A percentile compares a stretch with the other conserved stretches of the same genome.
Evolutionary conservation across 768 basidiomycete genomes (phyloP).

Genomic region (Antrodiella citrinella): DNA sequence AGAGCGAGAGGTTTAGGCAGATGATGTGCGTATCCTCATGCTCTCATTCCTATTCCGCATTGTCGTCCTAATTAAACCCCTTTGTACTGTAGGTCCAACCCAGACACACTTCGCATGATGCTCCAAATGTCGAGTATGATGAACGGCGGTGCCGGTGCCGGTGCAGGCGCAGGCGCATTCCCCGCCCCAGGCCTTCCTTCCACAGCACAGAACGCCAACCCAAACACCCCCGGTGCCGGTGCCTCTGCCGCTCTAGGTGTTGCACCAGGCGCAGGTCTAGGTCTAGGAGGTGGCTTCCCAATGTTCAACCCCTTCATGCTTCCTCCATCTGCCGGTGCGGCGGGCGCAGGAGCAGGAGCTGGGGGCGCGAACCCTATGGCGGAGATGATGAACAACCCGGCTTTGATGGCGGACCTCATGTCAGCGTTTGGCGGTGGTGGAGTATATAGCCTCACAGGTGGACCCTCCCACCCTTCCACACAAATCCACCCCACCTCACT

Average conservation of each 20-base stretch:
- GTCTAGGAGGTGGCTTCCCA: neutral
- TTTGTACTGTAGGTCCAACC: slow-evolving; percentile 49
- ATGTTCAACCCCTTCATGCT: slow-evolving; percentile 10
- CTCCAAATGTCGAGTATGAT: slow-evolving; percentile 62
- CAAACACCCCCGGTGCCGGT: slow-evolving; percentile 11
- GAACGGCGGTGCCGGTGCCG: slow-evolving; percentile 24
- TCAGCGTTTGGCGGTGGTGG: slow-evolving; percentile 23
- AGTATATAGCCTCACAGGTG: too few species aligned
- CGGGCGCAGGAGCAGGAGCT: slow-evolving; percentile 18
- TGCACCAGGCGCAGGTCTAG: too few species aligned
- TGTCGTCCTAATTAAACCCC: neutral
- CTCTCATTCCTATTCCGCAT: neutral
- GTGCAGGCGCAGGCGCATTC: slow-evolving; percentile 29
- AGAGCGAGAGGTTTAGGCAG: slow-evolving; percentile 64
- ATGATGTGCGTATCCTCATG: slow-evolving; percentile 53
- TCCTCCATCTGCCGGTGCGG: slow-evolving; percentile 17
- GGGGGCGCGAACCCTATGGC: slow-evolving; percentile 16
- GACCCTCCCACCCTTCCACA: too few species aligned
- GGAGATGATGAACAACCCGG: slow-evolving; percentile 30
- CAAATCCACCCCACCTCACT: too few species aligned
- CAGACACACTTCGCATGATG: slow-evolving; percentile 67
- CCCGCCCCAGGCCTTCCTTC: slow-evolving; percentile 55
- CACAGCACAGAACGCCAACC: slow-evolving; percentile 17
- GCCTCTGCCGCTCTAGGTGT: slow-evolving; percentile 15
- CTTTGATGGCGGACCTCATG: slow-evolving; percentile 35